Percentiles rank a stretch among this genome's conserved stretches.
phyloP scores from a whole-genome alignment of 331 rosid species.

The Saraca asoca region DNA sequence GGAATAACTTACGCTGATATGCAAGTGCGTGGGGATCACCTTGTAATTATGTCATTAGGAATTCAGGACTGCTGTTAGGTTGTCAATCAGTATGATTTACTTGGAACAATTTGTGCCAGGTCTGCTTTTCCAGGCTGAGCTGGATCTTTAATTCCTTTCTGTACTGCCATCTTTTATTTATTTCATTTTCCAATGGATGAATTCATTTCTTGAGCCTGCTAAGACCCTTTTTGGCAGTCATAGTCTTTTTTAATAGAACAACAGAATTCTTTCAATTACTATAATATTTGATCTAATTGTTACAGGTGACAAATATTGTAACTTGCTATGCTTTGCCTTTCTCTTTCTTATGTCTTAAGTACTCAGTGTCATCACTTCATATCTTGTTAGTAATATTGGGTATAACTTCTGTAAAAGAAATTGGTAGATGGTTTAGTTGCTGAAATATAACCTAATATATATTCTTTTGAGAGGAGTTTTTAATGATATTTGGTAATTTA shows the following conservation, averaged over 20 bases:
- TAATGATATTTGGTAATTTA: not conserved
- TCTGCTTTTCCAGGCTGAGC: not conserved
- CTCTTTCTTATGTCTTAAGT: not conserved
- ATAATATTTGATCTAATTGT: too few species aligned
- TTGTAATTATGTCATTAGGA: not conserved
- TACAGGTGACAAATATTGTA: too few species aligned
- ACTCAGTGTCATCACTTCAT: not conserved
- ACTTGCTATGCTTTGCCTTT: not conserved
- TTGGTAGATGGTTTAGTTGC: not conserved
- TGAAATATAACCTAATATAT: too few species aligned
- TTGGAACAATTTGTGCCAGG: not conserved
- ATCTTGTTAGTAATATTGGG: slow-evolving; percentile 5
- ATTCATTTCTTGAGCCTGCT: not conserved
- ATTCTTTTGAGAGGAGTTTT: not conserved
- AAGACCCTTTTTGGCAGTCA: not conserved
- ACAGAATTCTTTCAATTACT: too few species aligned
- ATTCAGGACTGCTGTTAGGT: not conserved
- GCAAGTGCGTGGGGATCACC: not conserved
- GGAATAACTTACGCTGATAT: not conserved
- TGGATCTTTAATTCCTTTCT: not conserved
- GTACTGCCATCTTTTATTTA: not conserved
- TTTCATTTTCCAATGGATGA: not conserved
- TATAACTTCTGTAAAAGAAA: not conserved
- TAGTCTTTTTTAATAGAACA: not conserved
- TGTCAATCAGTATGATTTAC: not conserved